These are phyloP conservation scores for Penicillium decumbens DNA, from an alignment of 2,329 filamentous ascomycete genomes.

Conservation along the genomic window DNA sequence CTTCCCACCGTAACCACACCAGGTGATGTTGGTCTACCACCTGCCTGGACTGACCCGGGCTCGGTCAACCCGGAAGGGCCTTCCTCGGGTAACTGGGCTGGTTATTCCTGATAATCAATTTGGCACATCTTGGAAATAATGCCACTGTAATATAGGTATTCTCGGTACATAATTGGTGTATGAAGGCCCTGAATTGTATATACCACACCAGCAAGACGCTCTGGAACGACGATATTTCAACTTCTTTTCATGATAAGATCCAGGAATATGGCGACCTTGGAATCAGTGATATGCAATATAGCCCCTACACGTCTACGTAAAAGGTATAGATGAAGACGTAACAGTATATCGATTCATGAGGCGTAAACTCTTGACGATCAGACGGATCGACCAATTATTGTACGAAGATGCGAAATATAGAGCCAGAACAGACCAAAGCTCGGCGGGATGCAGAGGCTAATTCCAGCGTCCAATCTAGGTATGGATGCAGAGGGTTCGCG, in stretches of 20 bases:
- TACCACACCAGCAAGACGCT: neutral
- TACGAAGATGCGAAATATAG: conserved; percentile 26
- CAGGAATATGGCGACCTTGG: no score
- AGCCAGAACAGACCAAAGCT: conserved; percentile 21
- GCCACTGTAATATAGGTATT: neutral
- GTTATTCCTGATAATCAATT: conserved; percentile 5
- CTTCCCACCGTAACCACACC: neutral
- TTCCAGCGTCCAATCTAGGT: conserved; percentile 12
- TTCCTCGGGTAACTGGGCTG: conserved; percentile 10
- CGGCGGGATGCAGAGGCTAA: conserved; percentile 12
- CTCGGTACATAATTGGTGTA: neutral
- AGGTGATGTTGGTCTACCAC: neutral
- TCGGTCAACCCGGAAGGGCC: neutral
- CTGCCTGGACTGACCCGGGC: conserved; percentile 9
- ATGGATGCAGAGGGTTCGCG: conserved; percentile 15
- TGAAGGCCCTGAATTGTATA: neutral
- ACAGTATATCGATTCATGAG: conserved; percentile 35
- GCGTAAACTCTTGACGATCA: conserved; percentile 33
- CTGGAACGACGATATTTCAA: neutral
- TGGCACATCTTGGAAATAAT: neutral
- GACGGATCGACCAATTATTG: conserved; percentile 27
- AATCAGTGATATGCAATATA: neutral
- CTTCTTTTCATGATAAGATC: neutral
- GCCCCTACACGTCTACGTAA: neutral
- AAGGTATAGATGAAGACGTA: conserved; percentile 11